These are phyloP conservation scores for Chrysanthemum makinoi DNA, from an alignment of 129 eudicot species.

Conservation along the genomic window DNA sequence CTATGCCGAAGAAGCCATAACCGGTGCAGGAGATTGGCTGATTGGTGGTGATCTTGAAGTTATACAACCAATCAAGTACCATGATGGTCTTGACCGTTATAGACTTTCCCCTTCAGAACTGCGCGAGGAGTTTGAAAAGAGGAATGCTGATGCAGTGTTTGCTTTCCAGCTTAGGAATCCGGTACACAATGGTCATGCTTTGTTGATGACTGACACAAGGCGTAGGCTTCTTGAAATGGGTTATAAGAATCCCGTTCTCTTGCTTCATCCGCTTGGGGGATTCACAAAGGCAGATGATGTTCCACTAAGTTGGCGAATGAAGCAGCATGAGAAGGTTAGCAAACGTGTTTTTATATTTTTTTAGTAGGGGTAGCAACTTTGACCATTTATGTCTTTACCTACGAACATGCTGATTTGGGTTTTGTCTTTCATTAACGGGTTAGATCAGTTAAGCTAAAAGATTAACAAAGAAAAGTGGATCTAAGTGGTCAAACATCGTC, in stretches of 20 bases:
- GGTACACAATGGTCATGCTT: conserved; percentile 94
- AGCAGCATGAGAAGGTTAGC: conserved; percentile 91
- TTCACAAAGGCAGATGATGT: conserved; percentile 91
- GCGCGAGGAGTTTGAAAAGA: conserved; percentile 71
- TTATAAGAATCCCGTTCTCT: conserved; percentile 79
- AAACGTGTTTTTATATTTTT: neutral
- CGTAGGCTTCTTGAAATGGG: conserved; percentile 98
- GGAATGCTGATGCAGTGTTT: conserved; percentile 94
- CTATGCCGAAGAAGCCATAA: conserved; percentile 78
- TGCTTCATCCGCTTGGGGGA: conserved; percentile 97
- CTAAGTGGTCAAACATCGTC: neutral
- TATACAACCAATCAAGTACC: conserved; percentile 68
- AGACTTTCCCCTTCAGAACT: conserved; percentile 88
- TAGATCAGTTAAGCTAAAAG: neutral
- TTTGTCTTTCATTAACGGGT: neutral
- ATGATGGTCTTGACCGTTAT: conserved; percentile 83
- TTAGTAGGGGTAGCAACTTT: neutral
- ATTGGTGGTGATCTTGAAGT: conserved; percentile 98
- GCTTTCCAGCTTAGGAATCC: conserved; percentile 97
- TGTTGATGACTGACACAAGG: conserved; percentile 92
- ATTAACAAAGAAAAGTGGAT: neutral
- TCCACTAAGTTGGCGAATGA: conserved; percentile 95
- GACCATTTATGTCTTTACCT: neutral
- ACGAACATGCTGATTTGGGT: neutral
- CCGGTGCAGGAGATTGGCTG: conserved; percentile 84